Base-by-base conservation (phyloP, 306 rosid genomes). In the Erythrophleum fordii region DNA sequence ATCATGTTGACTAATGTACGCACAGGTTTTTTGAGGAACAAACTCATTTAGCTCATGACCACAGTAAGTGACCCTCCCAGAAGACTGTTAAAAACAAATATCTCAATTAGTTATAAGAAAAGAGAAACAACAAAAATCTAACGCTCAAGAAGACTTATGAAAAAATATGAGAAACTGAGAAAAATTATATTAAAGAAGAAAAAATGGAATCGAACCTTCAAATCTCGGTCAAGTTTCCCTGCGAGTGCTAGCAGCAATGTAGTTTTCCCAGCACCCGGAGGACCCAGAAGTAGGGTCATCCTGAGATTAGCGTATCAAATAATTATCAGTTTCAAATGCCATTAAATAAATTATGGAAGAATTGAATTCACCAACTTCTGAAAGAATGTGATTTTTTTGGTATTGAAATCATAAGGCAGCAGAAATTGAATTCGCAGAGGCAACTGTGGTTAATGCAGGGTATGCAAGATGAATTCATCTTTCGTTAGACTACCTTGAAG, bases 211-310 rank as follows among this genome's bases (percentile, higher is more conserved):
- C 88, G 23, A 70, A 94, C 97, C 97, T 89, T 88, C 58, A 94
- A 80, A 82, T 90, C 80, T 13, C 69, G 79, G 23, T 87, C 93
- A 11, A 89, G 90, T 72, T 90, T 94, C 35, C 95, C 97, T 8
- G 98, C 89, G 66, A 94, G 92, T 44, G 91, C 93, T 51, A 81
- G 82, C 42, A 90, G 89, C 28, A 92, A 79, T 44, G 98, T 90
- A 51, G 97, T 94, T 84, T 94, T 92, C 58, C 98, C 98, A 17
- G 97, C 78, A 13, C 85, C 74, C 2, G 98, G 98, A 49, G 98
- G 98, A 48, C 97, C 98, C 17, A 92, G 85, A 62, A 94, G 98
- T 49, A 94, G 87, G 37, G 98, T 88, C 90, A 94, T 82, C 92
- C 97, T 94, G 81, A 25, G 22, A 81, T 55, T 48, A 13, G 16